Percentiles rank a stretch among this genome's conserved stretches.
phyloP scores from a whole-genome alignment of 164 flowering plant genomes.

The Litsea cubeba region DNA sequence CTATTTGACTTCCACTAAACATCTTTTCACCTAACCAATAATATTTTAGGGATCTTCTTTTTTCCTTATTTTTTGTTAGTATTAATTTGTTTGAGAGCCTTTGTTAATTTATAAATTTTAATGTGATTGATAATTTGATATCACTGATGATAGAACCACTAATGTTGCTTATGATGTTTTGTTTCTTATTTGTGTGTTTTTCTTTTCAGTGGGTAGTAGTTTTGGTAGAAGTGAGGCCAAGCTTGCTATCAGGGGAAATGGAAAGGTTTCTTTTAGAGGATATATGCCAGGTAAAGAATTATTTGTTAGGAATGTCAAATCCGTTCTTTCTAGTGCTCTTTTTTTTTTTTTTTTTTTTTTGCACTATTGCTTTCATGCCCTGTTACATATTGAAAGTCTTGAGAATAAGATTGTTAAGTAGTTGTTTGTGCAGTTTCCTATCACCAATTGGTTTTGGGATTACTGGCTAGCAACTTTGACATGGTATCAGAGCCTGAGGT shows the following conservation, averaged over 20 bases:
- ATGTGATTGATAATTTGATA: not conserved
- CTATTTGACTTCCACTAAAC: too few species aligned
- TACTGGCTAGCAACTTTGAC: too few species aligned
- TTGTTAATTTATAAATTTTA: not conserved
- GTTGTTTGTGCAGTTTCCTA: too few species aligned
- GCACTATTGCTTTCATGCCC: too few species aligned
- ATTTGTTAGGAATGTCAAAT: too few species aligned
- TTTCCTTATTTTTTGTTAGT: not conserved
- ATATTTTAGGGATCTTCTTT: not conserved
- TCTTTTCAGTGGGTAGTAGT: conserved; percentile 57
- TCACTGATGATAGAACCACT: not conserved
- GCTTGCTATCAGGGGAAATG: conserved; percentile 68
- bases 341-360: too few species aligned
- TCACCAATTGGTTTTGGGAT: too few species aligned
- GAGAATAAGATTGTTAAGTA: too few species aligned
- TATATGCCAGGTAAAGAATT: conserved; percentile 45
- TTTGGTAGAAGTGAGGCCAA: conserved; percentile 73
- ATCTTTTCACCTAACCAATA: not conserved
- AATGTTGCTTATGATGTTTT: not conserved
- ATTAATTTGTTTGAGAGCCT: not conserved
- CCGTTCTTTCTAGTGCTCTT: not conserved
- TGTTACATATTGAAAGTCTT: too few species aligned
- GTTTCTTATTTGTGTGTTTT: not conserved
- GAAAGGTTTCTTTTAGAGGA: conserved; percentile 72
- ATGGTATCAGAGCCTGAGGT: too few species aligned